These are phyloP conservation scores for Jamesozyma jinghongensis DNA, from an alignment of 805 yeast genomes.

Conservation along the genomic window DNA sequence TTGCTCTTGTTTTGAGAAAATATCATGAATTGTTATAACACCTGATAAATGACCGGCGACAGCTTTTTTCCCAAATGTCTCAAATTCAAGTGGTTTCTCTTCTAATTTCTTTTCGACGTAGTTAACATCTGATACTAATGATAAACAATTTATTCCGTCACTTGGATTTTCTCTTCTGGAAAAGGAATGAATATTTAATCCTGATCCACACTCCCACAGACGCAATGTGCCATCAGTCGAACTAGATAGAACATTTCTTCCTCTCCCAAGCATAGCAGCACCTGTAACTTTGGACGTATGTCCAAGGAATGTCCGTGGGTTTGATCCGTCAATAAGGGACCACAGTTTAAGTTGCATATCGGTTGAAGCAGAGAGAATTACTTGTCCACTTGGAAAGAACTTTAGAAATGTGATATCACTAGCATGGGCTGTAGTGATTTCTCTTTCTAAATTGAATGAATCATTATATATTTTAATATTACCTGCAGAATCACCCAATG, in stretches of 20 bases:
- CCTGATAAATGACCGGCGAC: constrained; percentile 37
- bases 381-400: constrained; percentile 60
- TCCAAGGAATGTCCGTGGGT: constrained; percentile 42
- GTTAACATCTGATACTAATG: background rate
- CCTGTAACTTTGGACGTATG: constrained; percentile 44
- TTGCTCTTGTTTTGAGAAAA: constrained; percentile 21
- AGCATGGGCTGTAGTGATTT: constrained; percentile 39
- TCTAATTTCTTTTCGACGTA: background rate
- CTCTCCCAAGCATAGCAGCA: constrained; percentile 47
- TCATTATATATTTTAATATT: constrained; percentile 19
- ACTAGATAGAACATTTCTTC: constrained; percentile 55
- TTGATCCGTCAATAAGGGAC: constrained; percentile 40
- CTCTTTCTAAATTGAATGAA: constrained; percentile 8
- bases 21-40: constrained; percentile 35
- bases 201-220: constrained; percentile 66
- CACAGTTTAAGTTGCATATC: constrained; percentile 57
- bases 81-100: constrained; percentile 38
- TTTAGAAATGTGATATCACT: constrained; percentile 35
- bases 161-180: constrained; percentile 27
- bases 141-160: constrained; percentile 32
- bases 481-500: constrained; percentile 33
- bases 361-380: constrained; percentile 46
- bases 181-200: constrained; percentile 36
- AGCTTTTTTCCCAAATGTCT: constrained; percentile 37
- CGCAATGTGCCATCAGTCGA: constrained; percentile 46